A percentile compares a stretch with the other conserved stretches of the same genome.
phyloP scores from a whole-genome alignment of 371 early-diverging fungal species.

The Rhizomucor pusillus region DNA sequence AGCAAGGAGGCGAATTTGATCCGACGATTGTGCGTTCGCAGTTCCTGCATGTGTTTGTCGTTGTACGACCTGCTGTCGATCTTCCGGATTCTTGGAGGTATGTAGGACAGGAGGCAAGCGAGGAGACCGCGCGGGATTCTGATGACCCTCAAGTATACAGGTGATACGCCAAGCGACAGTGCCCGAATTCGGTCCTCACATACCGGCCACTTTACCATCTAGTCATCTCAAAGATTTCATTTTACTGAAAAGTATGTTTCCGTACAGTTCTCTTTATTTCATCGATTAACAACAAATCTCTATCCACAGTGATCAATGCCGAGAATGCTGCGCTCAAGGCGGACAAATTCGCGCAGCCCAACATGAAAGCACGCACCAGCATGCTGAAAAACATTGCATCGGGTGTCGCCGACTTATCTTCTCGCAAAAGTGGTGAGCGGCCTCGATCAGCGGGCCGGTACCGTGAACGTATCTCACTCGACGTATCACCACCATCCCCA shows the following conservation, averaged over 20 bases:
- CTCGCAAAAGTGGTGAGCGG: neutral
- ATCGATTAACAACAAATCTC: neutral
- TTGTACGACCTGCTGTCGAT: conserved; percentile 48
- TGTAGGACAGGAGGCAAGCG: neutral
- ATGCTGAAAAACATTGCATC: conserved; percentile 18
- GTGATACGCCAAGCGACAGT: conserved; percentile 61
- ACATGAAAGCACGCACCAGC: conserved; percentile 49
- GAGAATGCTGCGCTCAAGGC: conserved; percentile 77
- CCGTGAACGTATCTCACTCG: too few relatives aligned
- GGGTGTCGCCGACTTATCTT: too few relatives aligned
- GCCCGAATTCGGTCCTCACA: conserved; percentile 64
- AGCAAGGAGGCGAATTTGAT: conserved; percentile 51
- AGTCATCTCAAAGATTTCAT: conserved; percentile 52
- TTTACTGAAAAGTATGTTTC: conserved; percentile 45
- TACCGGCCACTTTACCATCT: conserved; percentile 55
- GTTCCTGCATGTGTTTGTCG: conserved; percentile 69
- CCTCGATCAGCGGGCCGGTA: neutral
- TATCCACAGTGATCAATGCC: conserved; percentile 62
- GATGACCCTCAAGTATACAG: conserved; percentile 30
- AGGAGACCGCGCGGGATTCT: neutral
- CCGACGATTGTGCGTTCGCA: conserved; percentile 66
- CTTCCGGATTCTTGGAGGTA: conserved; percentile 37
- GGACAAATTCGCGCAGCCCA: conserved; percentile 55
- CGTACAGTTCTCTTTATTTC: neutral
- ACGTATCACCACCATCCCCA: too few relatives aligned